Evolutionary conservation across 1,284 basidiomycete genomes (phyloP).

Genomic region (Moesziomyces sp.): DNA sequence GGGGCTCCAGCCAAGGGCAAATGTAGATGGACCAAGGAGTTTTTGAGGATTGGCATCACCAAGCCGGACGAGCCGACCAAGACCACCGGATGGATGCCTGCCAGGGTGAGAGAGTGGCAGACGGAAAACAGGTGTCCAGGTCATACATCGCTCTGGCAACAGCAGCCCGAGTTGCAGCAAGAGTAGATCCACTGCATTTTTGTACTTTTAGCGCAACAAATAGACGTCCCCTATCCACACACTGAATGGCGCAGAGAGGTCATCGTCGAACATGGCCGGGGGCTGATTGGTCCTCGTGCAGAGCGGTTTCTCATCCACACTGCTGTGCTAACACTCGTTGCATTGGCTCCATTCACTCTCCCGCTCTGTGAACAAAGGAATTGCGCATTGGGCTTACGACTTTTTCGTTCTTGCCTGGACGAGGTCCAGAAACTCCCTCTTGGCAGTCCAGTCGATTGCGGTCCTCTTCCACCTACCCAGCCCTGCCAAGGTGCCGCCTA

Average conservation of each 20-base stretch:
- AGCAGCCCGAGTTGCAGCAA: not conserved
- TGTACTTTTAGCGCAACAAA: no score
- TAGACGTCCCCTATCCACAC: no score
- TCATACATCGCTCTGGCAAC: conserved; percentile 3
- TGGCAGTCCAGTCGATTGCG: conserved; percentile 15
- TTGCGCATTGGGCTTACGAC: not conserved
- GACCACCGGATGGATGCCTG: conserved; percentile 38
- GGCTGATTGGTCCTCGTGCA: no score
- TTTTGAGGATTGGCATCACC: conserved; percentile 27
- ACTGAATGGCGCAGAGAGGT: no score
- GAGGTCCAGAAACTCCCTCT: conserved; percentile 22
- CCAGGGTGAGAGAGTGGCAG: conserved; percentile 20
- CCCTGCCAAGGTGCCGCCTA: not conserved
- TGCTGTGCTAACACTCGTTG: no score
- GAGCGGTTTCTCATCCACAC: no score
- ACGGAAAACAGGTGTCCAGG: conserved; percentile 4
- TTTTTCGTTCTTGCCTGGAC: conserved; percentile 1
- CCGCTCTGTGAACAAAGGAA: no score
- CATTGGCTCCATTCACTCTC: no score
- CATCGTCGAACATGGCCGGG: no score
- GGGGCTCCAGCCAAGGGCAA: conserved; percentile 4
- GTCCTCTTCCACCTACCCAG: conserved; percentile 26
- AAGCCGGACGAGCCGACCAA: conserved; percentile 11
- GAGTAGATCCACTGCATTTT: not conserved
- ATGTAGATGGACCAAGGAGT: conserved; percentile 29